These are phyloP conservation scores for Hymenoscyphus occultus DNA, from an alignment of 2,329 filamentous ascomycete genomes.

Conservation along the genomic window DNA sequence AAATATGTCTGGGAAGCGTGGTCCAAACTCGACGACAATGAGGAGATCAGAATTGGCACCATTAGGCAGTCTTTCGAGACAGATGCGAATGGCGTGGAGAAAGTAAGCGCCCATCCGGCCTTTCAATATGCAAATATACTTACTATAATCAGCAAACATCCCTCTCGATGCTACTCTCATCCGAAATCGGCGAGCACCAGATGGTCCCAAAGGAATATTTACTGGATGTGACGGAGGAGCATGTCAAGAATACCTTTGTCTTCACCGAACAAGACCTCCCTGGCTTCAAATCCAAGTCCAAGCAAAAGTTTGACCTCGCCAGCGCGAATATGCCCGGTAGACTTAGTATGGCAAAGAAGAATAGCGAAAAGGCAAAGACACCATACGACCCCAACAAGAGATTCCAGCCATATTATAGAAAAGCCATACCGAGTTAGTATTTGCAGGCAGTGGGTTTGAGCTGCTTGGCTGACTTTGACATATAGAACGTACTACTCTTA, in stretches of 20 bases:
- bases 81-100: constrained; percentile 51
- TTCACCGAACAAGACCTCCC: constrained; percentile 94
- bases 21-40: constrained; percentile 72
- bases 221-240: constrained; percentile 63
- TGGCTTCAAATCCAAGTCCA: constrained; percentile 63
- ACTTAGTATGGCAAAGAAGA: constrained; percentile 43
- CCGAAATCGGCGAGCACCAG: constrained; percentile 64
- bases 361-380: constrained; percentile 47
- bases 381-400: constrained; percentile 47
- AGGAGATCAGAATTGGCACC: constrained; percentile 77
- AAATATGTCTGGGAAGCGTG: constrained; percentile 79
- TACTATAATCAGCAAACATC: constrained; percentile 38
- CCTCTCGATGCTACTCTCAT: constrained; percentile 65
- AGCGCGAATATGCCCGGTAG: constrained; percentile 58
- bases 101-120: constrained; percentile 30
- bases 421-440: constrained; percentile 70
- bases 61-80: constrained; percentile 50
- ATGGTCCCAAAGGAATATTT: constrained; percentile 85
- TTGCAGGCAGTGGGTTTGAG: background rate
- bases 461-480: background rate
- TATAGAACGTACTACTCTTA: constrained; percentile 72
- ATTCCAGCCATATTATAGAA: constrained; percentile 62
- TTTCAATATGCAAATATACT: constrained; percentile 16
- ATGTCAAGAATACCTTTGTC: constrained; percentile 82
- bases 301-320: constrained; percentile 52